These are phyloP conservation scores for Phytophthora citrophthora DNA, from an alignment of 352 stramenopile species.

Conservation along the genomic window DNA sequence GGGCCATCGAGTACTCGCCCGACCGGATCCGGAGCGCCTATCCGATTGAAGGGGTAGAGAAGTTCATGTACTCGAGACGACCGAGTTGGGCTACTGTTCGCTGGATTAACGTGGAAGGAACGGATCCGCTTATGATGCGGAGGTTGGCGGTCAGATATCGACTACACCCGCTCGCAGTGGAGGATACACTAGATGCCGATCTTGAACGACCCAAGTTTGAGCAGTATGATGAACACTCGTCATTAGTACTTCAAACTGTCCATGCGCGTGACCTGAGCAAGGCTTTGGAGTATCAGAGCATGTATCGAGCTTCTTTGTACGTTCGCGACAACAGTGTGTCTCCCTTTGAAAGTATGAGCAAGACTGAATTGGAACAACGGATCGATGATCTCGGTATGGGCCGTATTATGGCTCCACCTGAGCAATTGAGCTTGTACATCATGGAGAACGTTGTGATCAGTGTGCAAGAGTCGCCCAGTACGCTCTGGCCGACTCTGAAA, in stretches of 20 bases:
- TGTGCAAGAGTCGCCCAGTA: conserved; percentile 61
- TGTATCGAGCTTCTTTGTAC: conserved; percentile 80
- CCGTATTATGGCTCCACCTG: conserved; percentile 70
- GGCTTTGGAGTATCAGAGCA: conserved; percentile 70
- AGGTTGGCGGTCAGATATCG: conserved; percentile 84
- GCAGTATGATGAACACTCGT: conserved; percentile 86
- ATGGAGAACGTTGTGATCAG: conserved; percentile 79
- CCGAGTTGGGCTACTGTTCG: conserved; percentile 77
- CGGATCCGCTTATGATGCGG: conserved; percentile 67
- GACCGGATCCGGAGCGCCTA: conserved; percentile 80
- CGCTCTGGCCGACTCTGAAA: conserved; percentile 68
- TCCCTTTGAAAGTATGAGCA: conserved; percentile 70
- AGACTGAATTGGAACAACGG: conserved; percentile 61
- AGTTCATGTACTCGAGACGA: conserved; percentile 86
- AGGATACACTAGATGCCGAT: conserved; percentile 84
- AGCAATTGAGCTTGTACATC: conserved; percentile 82
- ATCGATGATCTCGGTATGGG: conserved; percentile 66
- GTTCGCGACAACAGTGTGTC: conserved; percentile 52
- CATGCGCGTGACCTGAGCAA: conserved; percentile 58
- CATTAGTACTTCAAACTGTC: conserved; percentile 74
- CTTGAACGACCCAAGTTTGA: conserved; percentile 87
- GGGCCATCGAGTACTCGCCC: conserved; percentile 82
- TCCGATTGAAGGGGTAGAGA: conserved; percentile 70
- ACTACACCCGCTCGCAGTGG: conserved; percentile 83
- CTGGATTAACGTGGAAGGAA: conserved; percentile 85